Evolutionary conservation across 805 yeast species (phyloP), one percentile per base, ranked within the genome.

Genomic region (Zygotorulaspora chibaensis): DNA sequence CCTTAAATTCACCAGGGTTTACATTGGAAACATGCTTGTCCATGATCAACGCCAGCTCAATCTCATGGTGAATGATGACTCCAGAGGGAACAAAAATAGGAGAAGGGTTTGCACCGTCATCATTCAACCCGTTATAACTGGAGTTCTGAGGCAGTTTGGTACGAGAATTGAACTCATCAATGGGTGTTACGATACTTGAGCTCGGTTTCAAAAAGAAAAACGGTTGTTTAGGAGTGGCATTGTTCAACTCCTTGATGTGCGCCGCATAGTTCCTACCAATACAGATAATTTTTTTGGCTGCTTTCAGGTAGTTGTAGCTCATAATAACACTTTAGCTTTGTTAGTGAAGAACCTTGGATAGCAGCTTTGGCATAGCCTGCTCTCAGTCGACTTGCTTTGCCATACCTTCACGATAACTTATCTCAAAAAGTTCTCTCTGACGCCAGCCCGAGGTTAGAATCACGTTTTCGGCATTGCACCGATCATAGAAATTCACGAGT

Each of bases 201-300:
- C 85, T 71, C 9, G 99, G 99, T 67, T 93, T 93, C 53, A 90
- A 69, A 64, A 93, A 93, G 74, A 84, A 93, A 57, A 93, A 91
- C 2, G 99, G 99, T 60, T 82, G 87, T 29, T 74, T 70, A 2
- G 99, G 98, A 16, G 77, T 74, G 18, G 78, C 67, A 62, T 90
- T 93, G 72, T 87, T 84, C 47, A 93, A 72, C 65, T 93, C 99
- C 51, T 84, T 78, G 62, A 89, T 87, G 59, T 93, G 99, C 16
- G 96, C 97, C n/a, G 88, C 95, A 63, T 89, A 93, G 68, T 93
- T 93, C 58, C 99, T 83, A 37, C 99, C 99, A 54, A 93, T 91
- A 67, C 99, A 93, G 13, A 93, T 77, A 59, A 91, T 79, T 69
- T 93, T 93, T 30, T 83, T 75, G 2, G 87, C 89, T 15, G 69